A percentile compares a stretch with the other conserved stretches of the same genome.
These are phyloP conservation scores for Toxoplasma gondii DNA, from an alignment of 169 alveolate species.

Conservation along the genomic window DNA sequence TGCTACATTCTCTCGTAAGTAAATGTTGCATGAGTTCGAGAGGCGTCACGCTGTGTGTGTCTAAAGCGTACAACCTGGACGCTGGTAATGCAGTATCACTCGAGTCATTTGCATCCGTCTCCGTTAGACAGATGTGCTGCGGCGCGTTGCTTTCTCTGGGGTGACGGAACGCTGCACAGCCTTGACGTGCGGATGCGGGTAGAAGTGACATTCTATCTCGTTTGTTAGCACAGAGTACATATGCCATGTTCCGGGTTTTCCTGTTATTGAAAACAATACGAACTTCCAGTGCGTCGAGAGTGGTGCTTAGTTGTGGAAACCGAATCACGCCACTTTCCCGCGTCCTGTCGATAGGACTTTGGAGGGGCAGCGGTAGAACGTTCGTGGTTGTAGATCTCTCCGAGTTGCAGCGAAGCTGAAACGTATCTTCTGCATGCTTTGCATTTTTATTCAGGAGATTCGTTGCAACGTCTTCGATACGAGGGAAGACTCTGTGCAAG, in stretches of 20 bases:
- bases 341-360: background rate
- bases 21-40: too few species aligned
- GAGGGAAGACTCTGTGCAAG: slow-evolving; percentile 42
- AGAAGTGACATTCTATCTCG: too few species aligned
- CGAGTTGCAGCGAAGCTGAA: background rate
- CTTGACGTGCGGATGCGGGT: too few species aligned
- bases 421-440: background rate
- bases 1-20: slow-evolving; percentile 62
- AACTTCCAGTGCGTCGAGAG: background rate
- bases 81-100: too few species aligned
- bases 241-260: too few species aligned
- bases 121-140: too few species aligned
- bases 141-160: too few species aligned
- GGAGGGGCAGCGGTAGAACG: background rate
- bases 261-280: too few species aligned
- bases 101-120: too few species aligned
- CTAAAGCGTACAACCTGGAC: too few species aligned
- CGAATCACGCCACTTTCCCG: background rate
- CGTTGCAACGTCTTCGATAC: slow-evolving; percentile 23
- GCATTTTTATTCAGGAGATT: slow-evolving; percentile 21
- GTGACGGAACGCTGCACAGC: too few species aligned
- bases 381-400: background rate
- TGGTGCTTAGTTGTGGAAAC: background rate
- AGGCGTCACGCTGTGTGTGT: background rate
- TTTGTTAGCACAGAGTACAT: too few species aligned